A percentile compares a stretch with the other conserved stretches of the same genome.
These are phyloP conservation scores for Epichloe baconii DNA, from an alignment of 2,329 filamentous ascomycete genomes.

Conservation along the genomic window DNA sequence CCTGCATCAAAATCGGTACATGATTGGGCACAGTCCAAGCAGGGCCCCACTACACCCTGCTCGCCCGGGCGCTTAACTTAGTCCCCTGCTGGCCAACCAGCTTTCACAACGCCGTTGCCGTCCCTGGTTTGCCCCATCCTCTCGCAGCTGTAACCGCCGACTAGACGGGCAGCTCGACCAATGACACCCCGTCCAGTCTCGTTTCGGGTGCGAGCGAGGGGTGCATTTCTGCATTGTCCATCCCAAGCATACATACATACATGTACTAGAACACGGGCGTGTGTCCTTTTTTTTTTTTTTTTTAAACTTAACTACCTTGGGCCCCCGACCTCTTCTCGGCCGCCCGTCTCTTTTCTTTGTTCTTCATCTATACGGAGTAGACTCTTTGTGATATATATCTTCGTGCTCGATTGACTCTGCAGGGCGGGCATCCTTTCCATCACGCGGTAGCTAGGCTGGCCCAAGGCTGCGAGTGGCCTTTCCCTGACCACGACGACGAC, in stretches of 20 bases:
- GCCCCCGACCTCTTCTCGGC: neutral
- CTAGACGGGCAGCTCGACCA: too few species aligned
- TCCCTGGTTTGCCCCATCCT: neutral
- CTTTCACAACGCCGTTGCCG: neutral
- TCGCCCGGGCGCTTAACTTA: constrained; percentile 1
- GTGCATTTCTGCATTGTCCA: too few species aligned
- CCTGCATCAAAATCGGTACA: too few species aligned
- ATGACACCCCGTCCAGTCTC: too few species aligned
- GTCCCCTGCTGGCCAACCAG: neutral
- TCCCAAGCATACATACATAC: too few species aligned
- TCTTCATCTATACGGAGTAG: neutral
- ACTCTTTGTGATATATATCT: too few species aligned
- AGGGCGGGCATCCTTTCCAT: too few species aligned
- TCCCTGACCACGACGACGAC: neutral
- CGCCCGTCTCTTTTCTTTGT: neutral
- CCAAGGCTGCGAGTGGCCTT: neutral
- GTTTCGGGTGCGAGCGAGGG: too few species aligned
- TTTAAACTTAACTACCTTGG: neutral
- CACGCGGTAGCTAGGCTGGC: constrained; percentile 1
- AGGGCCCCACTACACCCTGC: neutral
- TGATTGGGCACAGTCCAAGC: neutral
- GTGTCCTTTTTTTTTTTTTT: neutral
- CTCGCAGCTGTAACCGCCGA: neutral
- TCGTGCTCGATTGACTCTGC: neutral
- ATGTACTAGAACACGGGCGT: neutral